A percentile compares a stretch with the other conserved stretches of the same genome.
These are phyloP conservation scores for Diplodia corticola DNA, from an alignment of 2,329 filamentous ascomycete genomes.

Conservation along the genomic window DNA sequence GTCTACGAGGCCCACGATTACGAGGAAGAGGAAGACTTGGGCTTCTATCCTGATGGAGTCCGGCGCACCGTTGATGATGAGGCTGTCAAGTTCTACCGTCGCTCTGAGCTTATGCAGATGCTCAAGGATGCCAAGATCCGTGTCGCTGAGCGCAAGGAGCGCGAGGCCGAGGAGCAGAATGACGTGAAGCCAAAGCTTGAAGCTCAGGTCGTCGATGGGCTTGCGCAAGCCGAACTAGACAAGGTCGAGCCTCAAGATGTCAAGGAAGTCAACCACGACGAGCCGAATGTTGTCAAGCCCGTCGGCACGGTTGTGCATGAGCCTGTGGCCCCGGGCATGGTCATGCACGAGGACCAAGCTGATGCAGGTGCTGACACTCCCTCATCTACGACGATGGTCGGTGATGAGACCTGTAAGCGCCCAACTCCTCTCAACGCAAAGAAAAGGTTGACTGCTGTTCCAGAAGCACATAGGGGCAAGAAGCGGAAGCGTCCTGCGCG, in stretches of 20 bases:
- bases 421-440: constrained; percentile 5
- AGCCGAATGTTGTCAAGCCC: not conserved
- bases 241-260: not conserved
- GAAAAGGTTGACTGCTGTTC: constrained; percentile 24
- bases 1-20: constrained; percentile 27
- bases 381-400: not conserved
- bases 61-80: constrained; percentile 90
- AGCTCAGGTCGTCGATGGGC: too few relatives aligned
- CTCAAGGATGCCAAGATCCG: constrained; percentile 1
- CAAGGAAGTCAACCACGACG: not conserved
- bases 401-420: not conserved
- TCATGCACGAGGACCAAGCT: not conserved
- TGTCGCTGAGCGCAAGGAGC: constrained; percentile 23
- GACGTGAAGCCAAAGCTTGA: too few relatives aligned
- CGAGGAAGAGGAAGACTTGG: constrained; percentile 61
- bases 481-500: constrained; percentile 37
- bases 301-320: too few relatives aligned
- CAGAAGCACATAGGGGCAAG: constrained; percentile 33
- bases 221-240: not conserved
- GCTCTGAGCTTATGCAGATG: constrained; percentile 71
- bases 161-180: constrained; percentile 23
- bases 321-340: too few relatives aligned
- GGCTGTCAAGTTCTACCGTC: constrained; percentile 86
- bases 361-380: not conserved
- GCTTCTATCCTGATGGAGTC: constrained; percentile 82